Evolutionary conservation across 805 yeast species (phyloP).

Genomic region (Wickerhamomyces chaumierensis): DNA sequence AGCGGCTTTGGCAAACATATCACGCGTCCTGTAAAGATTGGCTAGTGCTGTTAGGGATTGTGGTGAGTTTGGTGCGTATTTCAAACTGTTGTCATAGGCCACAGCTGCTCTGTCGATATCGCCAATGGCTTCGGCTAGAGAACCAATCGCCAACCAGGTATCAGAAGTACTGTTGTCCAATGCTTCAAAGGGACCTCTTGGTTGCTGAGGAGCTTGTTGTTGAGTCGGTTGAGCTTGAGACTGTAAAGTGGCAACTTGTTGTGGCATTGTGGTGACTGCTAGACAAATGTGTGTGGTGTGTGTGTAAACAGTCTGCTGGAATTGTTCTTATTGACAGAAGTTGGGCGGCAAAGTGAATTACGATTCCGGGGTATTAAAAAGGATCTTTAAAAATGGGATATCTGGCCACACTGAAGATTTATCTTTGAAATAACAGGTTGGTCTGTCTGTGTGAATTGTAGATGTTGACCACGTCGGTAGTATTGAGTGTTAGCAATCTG

Average conservation of each 20-base stretch:
- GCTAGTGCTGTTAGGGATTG: constrained; percentile 81
- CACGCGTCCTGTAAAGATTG: constrained; percentile 77
- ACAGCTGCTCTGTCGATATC: constrained; percentile 82
- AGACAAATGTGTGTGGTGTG: too few species aligned
- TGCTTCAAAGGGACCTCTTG: constrained; percentile 21
- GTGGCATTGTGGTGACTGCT: not conserved
- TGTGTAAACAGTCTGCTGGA: too few species aligned
- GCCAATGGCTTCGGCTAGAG: constrained; percentile 80
- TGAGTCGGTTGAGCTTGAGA: constrained; percentile 1
- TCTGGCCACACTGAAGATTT: too few species aligned
- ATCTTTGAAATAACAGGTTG: too few species aligned
- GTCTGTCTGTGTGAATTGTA: too few species aligned
- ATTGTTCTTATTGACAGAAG: too few species aligned
- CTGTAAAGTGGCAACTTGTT: not conserved
- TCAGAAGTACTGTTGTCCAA: constrained; percentile 51
- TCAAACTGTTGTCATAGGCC: constrained; percentile 79
- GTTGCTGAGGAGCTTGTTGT: constrained; percentile 14
- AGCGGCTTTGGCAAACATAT: constrained; percentile 88
- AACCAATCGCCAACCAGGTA: constrained; percentile 85
- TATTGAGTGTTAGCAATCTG: too few species aligned
- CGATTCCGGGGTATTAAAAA: too few species aligned
- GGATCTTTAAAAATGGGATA: too few species aligned
- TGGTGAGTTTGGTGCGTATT: constrained; percentile 78
- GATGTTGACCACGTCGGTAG: too few species aligned
- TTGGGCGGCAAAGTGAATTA: too few species aligned